These are phyloP conservation scores for Fusarium sp. DNA, from an alignment of 2,329 filamentous ascomycete species.

Conservation along the genomic window DNA sequence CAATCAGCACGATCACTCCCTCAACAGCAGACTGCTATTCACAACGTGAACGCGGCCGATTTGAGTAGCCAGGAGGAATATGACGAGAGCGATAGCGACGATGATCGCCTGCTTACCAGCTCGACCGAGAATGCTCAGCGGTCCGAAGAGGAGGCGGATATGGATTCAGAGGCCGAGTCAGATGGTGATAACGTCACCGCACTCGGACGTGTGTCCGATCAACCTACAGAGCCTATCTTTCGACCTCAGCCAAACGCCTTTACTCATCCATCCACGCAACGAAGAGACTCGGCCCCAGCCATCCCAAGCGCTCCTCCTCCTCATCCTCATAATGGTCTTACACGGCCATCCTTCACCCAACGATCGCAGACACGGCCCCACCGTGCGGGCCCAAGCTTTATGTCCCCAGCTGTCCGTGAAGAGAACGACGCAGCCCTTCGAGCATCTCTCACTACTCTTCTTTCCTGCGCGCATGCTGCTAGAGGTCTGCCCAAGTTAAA, in stretches of 20 bases:
- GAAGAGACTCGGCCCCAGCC: constrained; percentile 58
- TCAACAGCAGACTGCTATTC: constrained; percentile 54
- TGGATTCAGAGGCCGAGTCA: constrained; percentile 59
- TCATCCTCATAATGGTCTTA: constrained; percentile 61
- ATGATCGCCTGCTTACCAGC: constrained; percentile 72
- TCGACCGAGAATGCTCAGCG: constrained; percentile 63
- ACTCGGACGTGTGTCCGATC: constrained; percentile 69
- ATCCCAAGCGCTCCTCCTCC: constrained; percentile 57
- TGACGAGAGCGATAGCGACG: constrained; percentile 91
- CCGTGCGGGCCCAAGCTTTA: constrained; percentile 66
- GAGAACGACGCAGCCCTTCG: constrained; percentile 94
- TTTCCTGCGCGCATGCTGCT: constrained; percentile 94
- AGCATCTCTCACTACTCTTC: constrained; percentile 90
- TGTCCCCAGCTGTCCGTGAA: constrained; percentile 79
- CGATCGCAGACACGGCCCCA: constrained; percentile 58
- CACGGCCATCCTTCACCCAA: constrained; percentile 59
- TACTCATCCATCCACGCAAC: constrained; percentile 73
- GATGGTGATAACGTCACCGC: constrained; percentile 84
- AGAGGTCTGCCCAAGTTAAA: constrained; percentile 77
- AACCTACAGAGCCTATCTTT: constrained; percentile 67
- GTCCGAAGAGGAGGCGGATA: constrained; percentile 50
- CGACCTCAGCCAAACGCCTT: constrained; percentile 93
- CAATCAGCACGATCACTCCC: constrained; percentile 46
- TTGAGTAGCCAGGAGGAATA: constrained; percentile 92
- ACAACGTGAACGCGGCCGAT: constrained; percentile 55